phyloP scores from a whole-genome alignment of 352 stramenopile genomes.

The Phytophthora chlamydospora region DNA sequence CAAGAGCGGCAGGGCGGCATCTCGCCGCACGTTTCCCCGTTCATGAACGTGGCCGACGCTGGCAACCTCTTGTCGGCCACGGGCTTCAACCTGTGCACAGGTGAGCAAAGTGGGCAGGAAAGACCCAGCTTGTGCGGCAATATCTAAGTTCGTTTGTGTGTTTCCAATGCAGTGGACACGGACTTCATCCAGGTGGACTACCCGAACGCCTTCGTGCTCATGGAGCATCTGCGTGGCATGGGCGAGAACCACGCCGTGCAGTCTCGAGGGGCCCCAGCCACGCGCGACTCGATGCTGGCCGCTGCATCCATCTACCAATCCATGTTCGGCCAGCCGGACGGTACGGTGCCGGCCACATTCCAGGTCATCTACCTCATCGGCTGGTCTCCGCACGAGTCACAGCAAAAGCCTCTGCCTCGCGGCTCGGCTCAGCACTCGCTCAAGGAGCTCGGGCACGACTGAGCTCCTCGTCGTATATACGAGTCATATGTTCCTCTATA shows the following conservation, averaged over 20 bases:
- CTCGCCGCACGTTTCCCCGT: constrained; percentile 95
- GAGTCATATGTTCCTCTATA: too few species aligned
- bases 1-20: constrained; percentile 96
- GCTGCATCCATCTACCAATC: constrained; percentile 95
- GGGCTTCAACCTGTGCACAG: constrained; percentile 94
- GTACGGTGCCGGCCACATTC: constrained; percentile 94
- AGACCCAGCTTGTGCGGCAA: too few species aligned
- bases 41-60: constrained; percentile 95
- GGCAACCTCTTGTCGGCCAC: constrained; percentile 92
- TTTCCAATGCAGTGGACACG: constrained; percentile 88
- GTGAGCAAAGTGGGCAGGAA: constrained; percentile 20
- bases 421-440: constrained; percentile 81
- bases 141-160: too few species aligned
- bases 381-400: constrained; percentile 95
- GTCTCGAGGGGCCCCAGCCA: constrained; percentile 64
- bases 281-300: constrained; percentile 93
- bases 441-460: constrained; percentile 62
- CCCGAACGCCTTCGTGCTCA: constrained; percentile 94
- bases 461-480: neutral
- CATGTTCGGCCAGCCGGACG: constrained; percentile 90
- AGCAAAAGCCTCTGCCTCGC: constrained; percentile 91
- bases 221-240: constrained; percentile 96
- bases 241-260: constrained; percentile 95
- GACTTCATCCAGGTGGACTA: constrained; percentile 96
- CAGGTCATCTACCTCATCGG: constrained; percentile 99